Conservation (phyloP, 2,329 filamentous ascomycete genomes). For the Aspergillus hortae region DNA sequence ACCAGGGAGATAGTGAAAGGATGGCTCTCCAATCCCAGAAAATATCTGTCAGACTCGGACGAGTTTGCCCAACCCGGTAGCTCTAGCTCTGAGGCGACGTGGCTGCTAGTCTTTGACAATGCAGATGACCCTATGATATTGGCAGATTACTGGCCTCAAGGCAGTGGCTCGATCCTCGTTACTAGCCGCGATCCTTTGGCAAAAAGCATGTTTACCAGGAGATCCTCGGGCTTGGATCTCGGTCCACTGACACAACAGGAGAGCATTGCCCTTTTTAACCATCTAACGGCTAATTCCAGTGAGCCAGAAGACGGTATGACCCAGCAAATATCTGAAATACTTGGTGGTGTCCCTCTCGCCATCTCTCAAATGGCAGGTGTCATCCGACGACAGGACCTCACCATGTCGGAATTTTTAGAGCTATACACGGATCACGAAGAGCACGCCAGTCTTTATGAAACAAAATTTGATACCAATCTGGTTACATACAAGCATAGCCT, state of each 20-base stretch:
- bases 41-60: background rate
- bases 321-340: background rate
- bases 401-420: constrained; percentile 1
- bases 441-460: constrained; percentile 1
- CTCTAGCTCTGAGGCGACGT: background rate
- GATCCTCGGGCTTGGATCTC: background rate
- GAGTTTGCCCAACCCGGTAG: background rate
- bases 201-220: constrained; percentile 3
- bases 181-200: constrained; percentile 6
- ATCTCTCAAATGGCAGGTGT: constrained; percentile 6
- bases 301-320: background rate
- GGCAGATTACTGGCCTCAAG: constrained; percentile 5
- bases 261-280: background rate
- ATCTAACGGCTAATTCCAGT: background rate
- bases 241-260: constrained; percentile 2
- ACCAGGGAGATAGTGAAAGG: constrained; percentile 21
- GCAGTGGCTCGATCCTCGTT: constrained; percentile 1
- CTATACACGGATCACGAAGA: constrained; percentile 2
- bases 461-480: constrained; percentile 1
- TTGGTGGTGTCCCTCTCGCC: constrained; percentile 2
- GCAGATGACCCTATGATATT: constrained; percentile 3
- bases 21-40: constrained; percentile 19
- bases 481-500: constrained; percentile 1
- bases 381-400: constrained; percentile 4
- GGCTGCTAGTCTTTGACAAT: constrained; percentile 7